Evolutionary conservation across 2,329 filamentous ascomycete genomes (phyloP), one percentile per base, ranked within the genome.

Genomic region (Stachybotrys chlorohalonatus): DNA sequence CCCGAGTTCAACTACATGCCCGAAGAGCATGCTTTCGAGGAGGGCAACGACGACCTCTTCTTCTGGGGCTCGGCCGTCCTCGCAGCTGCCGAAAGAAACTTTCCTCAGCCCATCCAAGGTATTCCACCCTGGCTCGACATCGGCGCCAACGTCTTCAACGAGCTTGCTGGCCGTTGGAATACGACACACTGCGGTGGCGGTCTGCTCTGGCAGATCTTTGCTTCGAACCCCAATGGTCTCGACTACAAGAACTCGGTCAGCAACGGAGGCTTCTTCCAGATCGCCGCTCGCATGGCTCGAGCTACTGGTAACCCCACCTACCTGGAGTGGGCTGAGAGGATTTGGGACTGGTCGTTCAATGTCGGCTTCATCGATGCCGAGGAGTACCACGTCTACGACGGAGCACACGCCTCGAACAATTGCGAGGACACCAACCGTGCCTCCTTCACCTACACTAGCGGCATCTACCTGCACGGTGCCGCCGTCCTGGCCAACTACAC

Each of bases 201-300:
- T 5, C 72, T 94, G 50, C 77, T 83, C 55, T 93, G 89, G 89
- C 90, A 95, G 73, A 90, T 95, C 60, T 92, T 86, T 67, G 73
- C 79, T 1, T 82, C 80, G 62, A 93, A 95, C 66, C 73, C 75
- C 50, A 84, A 84, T 58, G 90, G 90, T 13, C 85, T 91, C 67
- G 79, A 83, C 64, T 94, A 95, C 79, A 94, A 92, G 71, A 93
- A 93, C 73, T 80, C 84, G 6, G 82, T 92, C 61, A 85, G 85
- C 57, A 94, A 94, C 68, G 89, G 88, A 47, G 85, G 84, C n/a
- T 83, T 94, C 66, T 92, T 95, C 69, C 86, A 92, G 63, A 77
- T 95, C 11, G 85, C 86, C 5, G 88, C 90, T 1, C 85, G 89
- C 16, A 77, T 93, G 13, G 87, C 85, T 31, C 81, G 85, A 50